These are phyloP conservation scores for Hyphopichia fennica DNA, from an alignment of 1,139 yeast genomes.

Conservation along the genomic window DNA sequence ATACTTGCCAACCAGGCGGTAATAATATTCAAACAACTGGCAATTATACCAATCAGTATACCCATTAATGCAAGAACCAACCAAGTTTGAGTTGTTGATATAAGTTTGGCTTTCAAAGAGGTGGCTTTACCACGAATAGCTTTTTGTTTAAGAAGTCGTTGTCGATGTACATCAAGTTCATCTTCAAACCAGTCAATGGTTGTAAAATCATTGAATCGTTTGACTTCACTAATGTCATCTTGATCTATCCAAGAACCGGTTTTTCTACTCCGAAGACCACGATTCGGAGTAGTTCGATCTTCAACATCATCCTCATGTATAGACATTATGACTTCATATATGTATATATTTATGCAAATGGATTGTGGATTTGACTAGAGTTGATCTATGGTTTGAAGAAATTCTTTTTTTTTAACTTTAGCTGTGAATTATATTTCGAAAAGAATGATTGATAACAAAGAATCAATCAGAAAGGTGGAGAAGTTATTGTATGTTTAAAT, in stretches of 20 bases:
- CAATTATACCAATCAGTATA: conserved; percentile 71
- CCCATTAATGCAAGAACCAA: conserved; percentile 76
- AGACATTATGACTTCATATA: too few species aligned
- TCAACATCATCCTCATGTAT: neutral
- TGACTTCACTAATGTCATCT: conserved; percentile 33
- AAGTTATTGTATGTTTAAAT: too few species aligned
- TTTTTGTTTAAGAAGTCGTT: conserved; percentile 24
- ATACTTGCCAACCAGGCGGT: conserved; percentile 86
- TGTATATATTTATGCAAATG: too few species aligned
- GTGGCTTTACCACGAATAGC: conserved; percentile 11
- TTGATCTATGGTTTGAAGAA: too few species aligned
- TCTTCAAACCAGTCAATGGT: conserved; percentile 90
- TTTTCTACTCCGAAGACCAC: conserved; percentile 16
- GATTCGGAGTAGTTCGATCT: neutral
- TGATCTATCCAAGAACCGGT: conserved; percentile 45
- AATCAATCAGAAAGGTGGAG: too few species aligned
- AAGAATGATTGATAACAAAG: too few species aligned
- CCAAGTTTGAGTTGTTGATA: conserved; percentile 67
- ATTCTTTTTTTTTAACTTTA: too few species aligned
- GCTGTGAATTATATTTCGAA: too few species aligned
- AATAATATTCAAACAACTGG: conserved; percentile 75
- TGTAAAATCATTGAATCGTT: conserved; percentile 56
- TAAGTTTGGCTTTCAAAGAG: conserved; percentile 26
- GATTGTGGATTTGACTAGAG: too few species aligned
- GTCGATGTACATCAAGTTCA: conserved; percentile 55